phyloP scores from a whole-genome alignment of 208 protist genomes.

The Leishmania lainsoni region DNA sequence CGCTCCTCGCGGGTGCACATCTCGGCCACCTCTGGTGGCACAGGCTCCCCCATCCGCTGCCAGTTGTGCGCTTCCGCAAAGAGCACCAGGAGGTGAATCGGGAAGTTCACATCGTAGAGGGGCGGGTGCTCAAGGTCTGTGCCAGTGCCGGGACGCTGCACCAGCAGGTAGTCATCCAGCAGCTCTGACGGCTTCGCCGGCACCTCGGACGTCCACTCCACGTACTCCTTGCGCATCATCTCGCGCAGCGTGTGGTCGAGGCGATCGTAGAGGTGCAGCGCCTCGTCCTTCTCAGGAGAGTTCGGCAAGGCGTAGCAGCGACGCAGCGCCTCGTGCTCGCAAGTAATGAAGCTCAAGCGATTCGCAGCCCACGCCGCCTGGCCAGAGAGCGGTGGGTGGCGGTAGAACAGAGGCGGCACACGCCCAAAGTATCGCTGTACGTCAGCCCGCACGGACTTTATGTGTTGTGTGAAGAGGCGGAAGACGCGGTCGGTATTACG shows the following conservation, averaged over 20 bases:
- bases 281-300: conserved; percentile 83
- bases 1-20: conserved; percentile 91
- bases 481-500: conserved; percentile 92
- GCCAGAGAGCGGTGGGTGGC: conserved; percentile 91
- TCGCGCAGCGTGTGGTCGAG: conserved; percentile 87
- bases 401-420: conserved; percentile 89
- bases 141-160: conserved; percentile 53
- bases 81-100: conserved; percentile 90
- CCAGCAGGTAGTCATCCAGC: conserved; percentile 89
- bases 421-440: conserved; percentile 93
- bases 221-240: conserved; percentile 73
- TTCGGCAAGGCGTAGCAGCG: conserved; percentile 86
- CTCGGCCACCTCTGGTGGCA: conserved; percentile 87
- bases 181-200: conserved; percentile 72
- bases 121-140: conserved; percentile 53
- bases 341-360: conserved; percentile 58
- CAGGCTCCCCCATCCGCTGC: conserved; percentile 87
- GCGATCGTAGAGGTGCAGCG: conserved; percentile 67
- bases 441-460: conserved; percentile 89
- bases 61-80: conserved; percentile 96
- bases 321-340: conserved; percentile 55
- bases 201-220: conserved; percentile 77
- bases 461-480: conserved; percentile 78
- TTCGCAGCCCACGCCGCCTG: conserved; percentile 92
- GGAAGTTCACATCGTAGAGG: conserved; percentile 95